phyloP scores from a whole-genome alignment of 805 yeast genomes.

The Ogataea methylovora region DNA sequence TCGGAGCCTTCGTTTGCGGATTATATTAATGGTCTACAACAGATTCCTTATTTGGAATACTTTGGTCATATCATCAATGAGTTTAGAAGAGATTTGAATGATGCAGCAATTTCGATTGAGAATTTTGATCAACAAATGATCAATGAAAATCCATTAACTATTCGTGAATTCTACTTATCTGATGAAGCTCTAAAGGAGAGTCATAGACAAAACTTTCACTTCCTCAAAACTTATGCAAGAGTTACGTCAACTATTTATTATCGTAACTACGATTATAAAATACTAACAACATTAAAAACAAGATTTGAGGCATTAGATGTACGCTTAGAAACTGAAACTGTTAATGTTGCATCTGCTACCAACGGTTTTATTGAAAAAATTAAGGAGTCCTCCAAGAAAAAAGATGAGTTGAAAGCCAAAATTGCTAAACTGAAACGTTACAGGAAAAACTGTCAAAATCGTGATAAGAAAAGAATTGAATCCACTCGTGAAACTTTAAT shows the following conservation, averaged over 20 bases:
- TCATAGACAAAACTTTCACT: conserved; percentile 21
- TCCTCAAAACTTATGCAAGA: conserved; percentile 23
- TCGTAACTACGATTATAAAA: background rate
- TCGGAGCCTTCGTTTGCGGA: conserved; percentile 11
- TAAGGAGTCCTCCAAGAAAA: too few relatives aligned
- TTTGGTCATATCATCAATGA: conserved; percentile 22
- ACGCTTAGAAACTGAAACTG: too few relatives aligned
- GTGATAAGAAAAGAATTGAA: background rate
- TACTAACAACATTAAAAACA: too few relatives aligned
- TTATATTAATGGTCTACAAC: conserved; percentile 20
- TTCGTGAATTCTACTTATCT: conserved; percentile 23
- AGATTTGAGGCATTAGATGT: too few relatives aligned
- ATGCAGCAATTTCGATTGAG: conserved; percentile 17
- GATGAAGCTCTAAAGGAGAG: conserved; percentile 15
- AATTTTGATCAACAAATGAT: conserved; percentile 21
- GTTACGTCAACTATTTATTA: conserved; percentile 21
- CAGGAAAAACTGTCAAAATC: too few relatives aligned
- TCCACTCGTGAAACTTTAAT: background rate
- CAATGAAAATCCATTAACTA: conserved; percentile 24
- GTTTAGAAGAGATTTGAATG: conserved; percentile 17
- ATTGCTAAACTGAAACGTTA: background rate
- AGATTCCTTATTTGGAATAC: conserved; percentile 22
- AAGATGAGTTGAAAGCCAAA: background rate
- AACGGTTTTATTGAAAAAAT: too few relatives aligned
- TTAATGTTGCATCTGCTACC: too few relatives aligned